These are phyloP conservation scores for Populus ilicifolia DNA, from an alignment of 345 rosid genomes.

Conservation along the genomic window DNA sequence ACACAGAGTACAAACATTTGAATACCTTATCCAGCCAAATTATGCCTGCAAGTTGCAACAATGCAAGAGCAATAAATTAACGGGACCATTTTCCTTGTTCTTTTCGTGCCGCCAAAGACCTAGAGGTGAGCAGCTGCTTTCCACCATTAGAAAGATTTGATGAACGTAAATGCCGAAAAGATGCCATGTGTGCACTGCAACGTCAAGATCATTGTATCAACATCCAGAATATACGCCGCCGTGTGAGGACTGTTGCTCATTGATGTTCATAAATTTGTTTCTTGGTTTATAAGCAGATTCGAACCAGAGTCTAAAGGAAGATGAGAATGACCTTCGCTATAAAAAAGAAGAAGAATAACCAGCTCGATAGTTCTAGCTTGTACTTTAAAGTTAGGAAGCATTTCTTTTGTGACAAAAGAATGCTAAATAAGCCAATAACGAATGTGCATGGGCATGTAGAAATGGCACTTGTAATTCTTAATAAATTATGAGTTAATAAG, in stretches of 20 bases:
- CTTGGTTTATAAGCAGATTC: not conserved
- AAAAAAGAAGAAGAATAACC: too few species aligned
- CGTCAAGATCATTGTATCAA: not conserved
- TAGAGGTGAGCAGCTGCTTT: not conserved
- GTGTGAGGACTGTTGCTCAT: not conserved
- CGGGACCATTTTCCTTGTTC: not conserved
- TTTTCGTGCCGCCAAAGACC: not conserved
- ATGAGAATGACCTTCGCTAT: not conserved
- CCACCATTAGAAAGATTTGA: not conserved
- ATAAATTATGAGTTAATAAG: too few species aligned
- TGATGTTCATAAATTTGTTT: not conserved
- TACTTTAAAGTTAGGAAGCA: too few species aligned
- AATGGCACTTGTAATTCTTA: too few species aligned
- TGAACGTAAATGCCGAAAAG: not conserved
- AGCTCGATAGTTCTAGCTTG: too few species aligned
- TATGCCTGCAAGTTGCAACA: not conserved
- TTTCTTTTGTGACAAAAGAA: too few species aligned
- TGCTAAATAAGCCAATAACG: too few species aligned
- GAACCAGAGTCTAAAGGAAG: not conserved
- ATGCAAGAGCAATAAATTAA: not conserved
- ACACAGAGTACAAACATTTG: not conserved
- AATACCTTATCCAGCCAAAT: not conserved
- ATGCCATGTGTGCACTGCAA: not conserved
- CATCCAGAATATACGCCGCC: not conserved
- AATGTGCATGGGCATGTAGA: too few species aligned